A percentile compares a stretch with the other conserved stretches of the same genome.
phyloP scores from a whole-genome alignment of 352 stramenopile species.

The Phytophthora sojae region DNA sequence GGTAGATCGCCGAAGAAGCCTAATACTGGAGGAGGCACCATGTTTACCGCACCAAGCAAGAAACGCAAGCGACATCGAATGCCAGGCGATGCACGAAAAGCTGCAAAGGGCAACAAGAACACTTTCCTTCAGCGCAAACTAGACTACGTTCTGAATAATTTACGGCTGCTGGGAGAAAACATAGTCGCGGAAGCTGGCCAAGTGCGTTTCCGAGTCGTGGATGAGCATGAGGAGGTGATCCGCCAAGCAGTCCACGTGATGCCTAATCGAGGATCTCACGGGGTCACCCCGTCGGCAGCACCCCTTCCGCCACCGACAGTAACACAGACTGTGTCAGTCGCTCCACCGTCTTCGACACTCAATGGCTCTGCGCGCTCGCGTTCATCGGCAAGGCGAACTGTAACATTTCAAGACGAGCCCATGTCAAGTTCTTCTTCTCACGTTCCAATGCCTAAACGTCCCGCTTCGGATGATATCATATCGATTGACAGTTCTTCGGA shows the following conservation, averaged over 20 bases:
- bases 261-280: slow-evolving; percentile 35
- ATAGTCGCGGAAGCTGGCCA: slow-evolving; percentile 50
- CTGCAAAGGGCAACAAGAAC: slow-evolving; percentile 48
- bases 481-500: slow-evolving; percentile 41
- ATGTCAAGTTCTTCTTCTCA: slow-evolving; percentile 4
- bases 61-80: slow-evolving; percentile 44
- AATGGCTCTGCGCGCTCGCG: slow-evolving; percentile 9
- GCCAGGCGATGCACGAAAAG: slow-evolving; percentile 20
- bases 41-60: slow-evolving; percentile 43
- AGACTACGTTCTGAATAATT: slow-evolving; percentile 57
- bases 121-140: slow-evolving; percentile 54
- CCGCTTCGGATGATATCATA: slow-evolving; percentile 13
- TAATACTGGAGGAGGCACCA: slow-evolving; percentile 42
- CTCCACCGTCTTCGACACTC: slow-evolving; percentile 6
- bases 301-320: slow-evolving; percentile 8
- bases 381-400: slow-evolving; percentile 21
- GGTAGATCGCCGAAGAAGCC: slow-evolving; percentile 31
- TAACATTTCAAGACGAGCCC: slow-evolving; percentile 31
- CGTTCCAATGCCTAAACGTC: slow-evolving; percentile 1
- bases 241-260: slow-evolving; percentile 54
- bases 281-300: background rate
- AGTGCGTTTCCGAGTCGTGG: slow-evolving; percentile 55
- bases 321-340: background rate
- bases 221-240: slow-evolving; percentile 46
- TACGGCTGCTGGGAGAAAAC: slow-evolving; percentile 49